A percentile compares a stretch with the other conserved stretches of the same genome.
Evolutionary conservation across 2,329 filamentous ascomycete genomes (phyloP).

Genomic region (Scolecobasidium constrictum): DNA sequence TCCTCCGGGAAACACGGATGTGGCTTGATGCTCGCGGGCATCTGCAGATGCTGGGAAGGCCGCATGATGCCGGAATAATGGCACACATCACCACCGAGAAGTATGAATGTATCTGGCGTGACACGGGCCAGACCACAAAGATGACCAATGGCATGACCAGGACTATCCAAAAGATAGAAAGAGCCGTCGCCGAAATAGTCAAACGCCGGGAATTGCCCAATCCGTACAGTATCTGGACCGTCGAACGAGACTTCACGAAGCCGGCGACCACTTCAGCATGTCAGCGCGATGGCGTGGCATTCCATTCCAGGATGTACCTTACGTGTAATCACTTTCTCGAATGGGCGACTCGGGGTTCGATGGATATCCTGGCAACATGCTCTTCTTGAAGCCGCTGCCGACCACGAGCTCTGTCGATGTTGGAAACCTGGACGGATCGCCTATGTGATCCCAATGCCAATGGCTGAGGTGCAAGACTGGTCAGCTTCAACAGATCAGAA

Average conservation of each 20-base stretch:
- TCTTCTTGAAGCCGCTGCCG: constrained; percentile 39
- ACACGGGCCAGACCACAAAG: constrained; percentile 30
- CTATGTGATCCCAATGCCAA: constrained; percentile 41
- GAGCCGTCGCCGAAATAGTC: constrained; percentile 47
- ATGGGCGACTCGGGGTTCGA: constrained; percentile 15
- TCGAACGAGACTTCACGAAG: constrained; percentile 17
- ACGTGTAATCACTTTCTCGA: constrained; percentile 16
- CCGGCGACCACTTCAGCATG: constrained; percentile 10
- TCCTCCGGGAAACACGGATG: neutral
- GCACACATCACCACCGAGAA: constrained; percentile 33
- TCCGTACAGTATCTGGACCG: constrained; percentile 18
- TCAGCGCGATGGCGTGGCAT: too few species aligned
- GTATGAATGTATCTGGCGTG: constrained; percentile 26
- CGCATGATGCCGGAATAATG: constrained; percentile 30
- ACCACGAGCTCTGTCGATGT: constrained; percentile 36
- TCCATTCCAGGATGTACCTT: too few species aligned
- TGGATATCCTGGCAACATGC: constrained; percentile 38
- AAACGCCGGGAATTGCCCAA: constrained; percentile 35
- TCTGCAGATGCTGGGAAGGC: constrained; percentile 23
- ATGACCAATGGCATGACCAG: constrained; percentile 27
- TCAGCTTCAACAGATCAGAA: too few species aligned
- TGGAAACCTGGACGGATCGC: constrained; percentile 38
- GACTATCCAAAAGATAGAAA: constrained; percentile 44
- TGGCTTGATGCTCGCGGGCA: constrained; percentile 19
- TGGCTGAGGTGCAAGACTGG: too few species aligned